These are phyloP conservation scores for Coemansia sp. DNA, from an alignment of 192 early-diverging fungal genomes.

Conservation along the genomic window DNA sequence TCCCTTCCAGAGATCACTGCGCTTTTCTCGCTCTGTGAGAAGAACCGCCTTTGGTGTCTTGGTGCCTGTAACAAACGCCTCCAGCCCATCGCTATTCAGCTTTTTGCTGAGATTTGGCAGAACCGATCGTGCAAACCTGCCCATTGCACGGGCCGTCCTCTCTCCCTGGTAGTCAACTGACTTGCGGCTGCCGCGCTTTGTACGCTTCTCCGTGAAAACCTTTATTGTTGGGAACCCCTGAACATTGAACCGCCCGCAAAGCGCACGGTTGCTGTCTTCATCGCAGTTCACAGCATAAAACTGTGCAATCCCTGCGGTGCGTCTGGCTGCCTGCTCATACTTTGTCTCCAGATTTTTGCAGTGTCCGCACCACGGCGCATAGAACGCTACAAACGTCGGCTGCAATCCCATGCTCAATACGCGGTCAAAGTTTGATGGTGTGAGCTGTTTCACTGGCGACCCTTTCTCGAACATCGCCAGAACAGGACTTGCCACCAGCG, in stretches of 20 bases:
- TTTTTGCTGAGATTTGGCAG: conserved; percentile 59
- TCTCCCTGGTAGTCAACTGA: conserved; percentile 79
- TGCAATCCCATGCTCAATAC: conserved; percentile 64
- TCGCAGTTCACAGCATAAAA: conserved; percentile 94
- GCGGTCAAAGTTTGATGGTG: conserved; percentile 62
- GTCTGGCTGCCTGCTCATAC: conserved; percentile 86
- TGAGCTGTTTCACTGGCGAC: conserved; percentile 62
- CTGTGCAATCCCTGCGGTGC: conserved; percentile 80
- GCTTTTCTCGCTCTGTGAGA: conserved; percentile 73
- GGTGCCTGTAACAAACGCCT: conserved; percentile 60
- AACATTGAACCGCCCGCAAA: conserved; percentile 79
- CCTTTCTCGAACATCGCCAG: conserved; percentile 57
- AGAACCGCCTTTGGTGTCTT: conserved; percentile 68
- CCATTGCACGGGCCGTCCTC: conserved; percentile 82
- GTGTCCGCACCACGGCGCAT: conserved; percentile 96
- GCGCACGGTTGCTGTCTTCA: conserved; percentile 67
- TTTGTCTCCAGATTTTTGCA: conserved; percentile 85
- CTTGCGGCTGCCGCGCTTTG: conserved; percentile 59
- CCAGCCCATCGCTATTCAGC: conserved; percentile 24
- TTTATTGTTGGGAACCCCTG: conserved; percentile 96
- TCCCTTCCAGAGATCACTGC: conserved; percentile 84
- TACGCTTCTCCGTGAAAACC: conserved; percentile 71
- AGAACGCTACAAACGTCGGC: conserved; percentile 88
- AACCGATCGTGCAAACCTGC: conserved; percentile 64
- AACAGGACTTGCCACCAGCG: conserved; percentile 22